phyloP scores from a whole-genome alignment of 2,329 filamentous ascomycete species.

The Aspergillus vadensis region DNA sequence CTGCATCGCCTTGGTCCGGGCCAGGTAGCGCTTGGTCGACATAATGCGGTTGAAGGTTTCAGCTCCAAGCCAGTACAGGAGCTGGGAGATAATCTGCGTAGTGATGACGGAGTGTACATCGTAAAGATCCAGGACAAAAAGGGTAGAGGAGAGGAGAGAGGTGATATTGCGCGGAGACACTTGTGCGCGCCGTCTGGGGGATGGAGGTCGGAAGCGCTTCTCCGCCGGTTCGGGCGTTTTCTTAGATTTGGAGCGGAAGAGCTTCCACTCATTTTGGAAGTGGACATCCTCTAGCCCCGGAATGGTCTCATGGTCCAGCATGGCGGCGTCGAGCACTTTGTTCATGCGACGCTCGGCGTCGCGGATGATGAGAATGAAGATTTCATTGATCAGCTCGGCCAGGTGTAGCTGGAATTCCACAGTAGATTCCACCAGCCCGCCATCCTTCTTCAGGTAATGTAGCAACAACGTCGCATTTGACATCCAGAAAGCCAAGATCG shows the following conservation, averaged over 20 bases:
- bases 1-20: constrained; percentile 97
- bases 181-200: constrained; percentile 88
- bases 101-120: constrained; percentile 97
- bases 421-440: constrained; percentile 76
- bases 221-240: constrained; percentile 83
- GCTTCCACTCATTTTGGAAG: constrained; percentile 98
- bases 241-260: constrained; percentile 89
- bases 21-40: constrained; percentile 91
- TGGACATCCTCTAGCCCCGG: constrained; percentile 95
- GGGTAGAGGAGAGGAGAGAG: constrained; percentile 87
- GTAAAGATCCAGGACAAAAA: constrained; percentile 98
- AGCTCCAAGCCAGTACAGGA: constrained; percentile 93
- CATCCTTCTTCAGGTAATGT: constrained; percentile 95
- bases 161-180: constrained; percentile 93
- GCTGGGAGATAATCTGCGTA: constrained; percentile 84
- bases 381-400: constrained; percentile 94
- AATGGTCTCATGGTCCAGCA: constrained; percentile 98
- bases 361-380: constrained; percentile 94
- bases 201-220: constrained; percentile 88
- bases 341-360: constrained; percentile 95
- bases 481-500: constrained; percentile 97
- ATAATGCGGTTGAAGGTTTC: constrained; percentile 98
- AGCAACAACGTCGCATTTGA: constrained; percentile 94
- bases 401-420: constrained; percentile 89
- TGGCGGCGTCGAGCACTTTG: constrained; percentile 88